Evolutionary conservation across 257 asterid genomes (phyloP), one percentile per base, ranked within the genome.

Genomic region (Solanum piurae): DNA sequence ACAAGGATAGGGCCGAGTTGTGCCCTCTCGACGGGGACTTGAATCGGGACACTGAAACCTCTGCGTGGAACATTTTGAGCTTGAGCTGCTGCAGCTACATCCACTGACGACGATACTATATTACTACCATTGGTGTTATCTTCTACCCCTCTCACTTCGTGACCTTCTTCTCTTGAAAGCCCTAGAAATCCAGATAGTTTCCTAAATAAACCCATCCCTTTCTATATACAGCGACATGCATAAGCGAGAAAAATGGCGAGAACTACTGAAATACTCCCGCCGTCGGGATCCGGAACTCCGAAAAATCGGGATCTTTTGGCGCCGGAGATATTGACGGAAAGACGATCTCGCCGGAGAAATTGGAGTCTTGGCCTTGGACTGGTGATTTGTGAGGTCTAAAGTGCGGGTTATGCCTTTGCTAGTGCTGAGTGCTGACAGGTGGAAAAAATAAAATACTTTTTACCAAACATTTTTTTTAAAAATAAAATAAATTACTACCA

Each of bases 31-130:
- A 93, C 96, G 40, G 94, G 89, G 49, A 96, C 93, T 85, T 93
- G 96, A 87, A 92, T 94, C n/a, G 98, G 95, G 37, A 96, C 95
- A 90, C 97, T 87, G 91, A 94, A 95, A 87, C 98, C 99, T 89
- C 90, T 93, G 14, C 96, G 94, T 4, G 90, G 92, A 69, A 85
- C 85, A 92, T 91, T 92, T 75, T 89, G 94, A 90, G 92, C 92
- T 89, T 92, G 88, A 88, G 40, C 87, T 5, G 91, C 87, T 9
- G 87, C 86, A 7, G 87, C 71, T 25, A n/a, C 86, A 16, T 64
- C 52, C 7, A 37, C 31, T 13, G 89, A 46, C 3, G 94, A 85
- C 9, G 93, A 74, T 33, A 89, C 73, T 73, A 13, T 46, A 91
- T 90, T 74, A 83, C 88, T 74, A 83, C 88, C 91, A 85, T 80